Percentiles rank a stretch among this genome's conserved stretches.
These are phyloP conservation scores for Aspergillus intermedius DNA, from an alignment of 2,329 filamentous ascomycete species.

Conservation along the genomic window DNA sequence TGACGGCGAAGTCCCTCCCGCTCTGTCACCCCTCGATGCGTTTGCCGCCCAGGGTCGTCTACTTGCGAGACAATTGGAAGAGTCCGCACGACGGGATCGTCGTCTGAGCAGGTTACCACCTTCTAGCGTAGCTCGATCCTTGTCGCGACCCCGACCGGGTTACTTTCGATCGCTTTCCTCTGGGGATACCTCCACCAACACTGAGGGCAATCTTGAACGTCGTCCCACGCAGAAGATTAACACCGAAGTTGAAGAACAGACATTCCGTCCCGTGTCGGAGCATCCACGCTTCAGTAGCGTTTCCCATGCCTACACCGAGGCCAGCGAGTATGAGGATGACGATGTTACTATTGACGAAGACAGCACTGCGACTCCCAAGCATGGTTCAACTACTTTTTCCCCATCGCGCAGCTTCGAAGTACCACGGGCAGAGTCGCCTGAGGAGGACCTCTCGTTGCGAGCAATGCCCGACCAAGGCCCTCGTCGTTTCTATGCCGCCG, in stretches of 20 bases:
- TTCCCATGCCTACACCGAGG: conserved; percentile 28
- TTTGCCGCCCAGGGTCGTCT: conserved; percentile 87
- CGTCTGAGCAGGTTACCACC: conserved; percentile 82
- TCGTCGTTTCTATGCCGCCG: conserved; percentile 14
- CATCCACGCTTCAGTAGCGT: conserved; percentile 65
- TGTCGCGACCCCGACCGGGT: conserved; percentile 69
- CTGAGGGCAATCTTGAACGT: conserved; percentile 19
- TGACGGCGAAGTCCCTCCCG: conserved; percentile 71
- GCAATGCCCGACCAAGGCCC: conserved; percentile 11
- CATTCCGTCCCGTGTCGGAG: conserved; percentile 61
- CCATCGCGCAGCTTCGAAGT: conserved; percentile 16
- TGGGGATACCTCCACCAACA: conserved; percentile 39
- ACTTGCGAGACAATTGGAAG: conserved; percentile 79
- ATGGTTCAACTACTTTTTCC: conserved; percentile 15
- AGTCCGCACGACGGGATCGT: conserved; percentile 64
- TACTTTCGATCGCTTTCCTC: conserved; percentile 72
- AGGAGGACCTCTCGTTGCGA: conserved; percentile 16
- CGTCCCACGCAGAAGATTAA: conserved; percentile 34
- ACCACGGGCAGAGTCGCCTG: conserved; percentile 28
- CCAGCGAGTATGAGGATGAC: conserved; percentile 14
- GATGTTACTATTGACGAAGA: conserved; percentile 35
- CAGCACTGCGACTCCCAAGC: conserved; percentile 18
- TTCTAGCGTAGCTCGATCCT: conserved; percentile 71
- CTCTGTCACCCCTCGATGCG: conserved; percentile 88
- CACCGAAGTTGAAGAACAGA: conserved; percentile 39